Evolutionary conservation across 441 rosid genomes (phyloP).

Genomic region (Erysimum cheiri): DNA sequence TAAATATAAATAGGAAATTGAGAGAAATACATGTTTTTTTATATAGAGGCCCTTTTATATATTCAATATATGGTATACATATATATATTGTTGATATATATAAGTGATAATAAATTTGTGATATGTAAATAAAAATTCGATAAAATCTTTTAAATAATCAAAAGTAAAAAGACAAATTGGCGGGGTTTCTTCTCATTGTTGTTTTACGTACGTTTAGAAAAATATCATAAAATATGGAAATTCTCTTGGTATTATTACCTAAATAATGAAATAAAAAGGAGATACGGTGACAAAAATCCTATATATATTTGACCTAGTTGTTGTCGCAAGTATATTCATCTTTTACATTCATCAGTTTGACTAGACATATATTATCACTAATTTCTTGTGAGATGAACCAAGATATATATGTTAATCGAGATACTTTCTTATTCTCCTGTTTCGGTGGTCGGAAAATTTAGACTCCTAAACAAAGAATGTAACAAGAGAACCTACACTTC

Average conservation of each 20-base stretch:
- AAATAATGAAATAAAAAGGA: neutral
- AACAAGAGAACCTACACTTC: neutral
- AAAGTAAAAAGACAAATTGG: neutral
- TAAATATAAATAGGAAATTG: too few relatives aligned
- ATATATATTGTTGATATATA: too few relatives aligned
- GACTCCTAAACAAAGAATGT: neutral
- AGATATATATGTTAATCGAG: constrained; percentile 8
- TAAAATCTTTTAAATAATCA: neutral
- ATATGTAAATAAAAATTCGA: neutral
- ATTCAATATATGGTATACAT: too few relatives aligned
- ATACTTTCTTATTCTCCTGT: neutral
- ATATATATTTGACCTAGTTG: neutral
- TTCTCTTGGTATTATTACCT: neutral
- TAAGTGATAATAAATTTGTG: too few relatives aligned
- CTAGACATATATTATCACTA: neutral
- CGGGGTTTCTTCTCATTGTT: neutral
- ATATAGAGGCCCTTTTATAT: too few relatives aligned
- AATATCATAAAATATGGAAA: neutral
- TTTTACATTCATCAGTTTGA: neutral
- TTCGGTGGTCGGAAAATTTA: neutral
- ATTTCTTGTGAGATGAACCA: neutral
- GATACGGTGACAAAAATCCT: neutral
- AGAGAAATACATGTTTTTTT: too few relatives aligned
- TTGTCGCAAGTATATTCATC: neutral
- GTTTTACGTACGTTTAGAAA: neutral